Evolutionary conservation across 176 grass and related monocot genomes (phyloP), one percentile per base, ranked within the genome.

Genomic region (Bonia amplexicaulis): DNA sequence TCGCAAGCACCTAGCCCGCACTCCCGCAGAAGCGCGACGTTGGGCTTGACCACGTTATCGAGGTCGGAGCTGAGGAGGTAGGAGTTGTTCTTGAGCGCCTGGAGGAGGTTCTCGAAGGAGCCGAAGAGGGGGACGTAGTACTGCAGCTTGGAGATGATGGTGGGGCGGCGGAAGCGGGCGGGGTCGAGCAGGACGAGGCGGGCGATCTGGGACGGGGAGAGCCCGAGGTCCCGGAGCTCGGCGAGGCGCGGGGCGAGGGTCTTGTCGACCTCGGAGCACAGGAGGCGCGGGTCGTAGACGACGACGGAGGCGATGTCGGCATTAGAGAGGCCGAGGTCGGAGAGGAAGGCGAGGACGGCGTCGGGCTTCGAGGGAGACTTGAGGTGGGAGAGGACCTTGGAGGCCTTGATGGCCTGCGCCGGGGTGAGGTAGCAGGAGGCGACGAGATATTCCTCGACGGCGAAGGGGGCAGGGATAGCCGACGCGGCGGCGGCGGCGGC

Each of bases 361-460:
- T 96, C 91, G 67, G 89, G 80, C 26, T 81, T 91, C 14, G 85
- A 59, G 42, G 87, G 86, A 20, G 82, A 93, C 31, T 85, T 81
- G 84, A 95, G 91, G 81, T 80, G 83, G 23, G 84, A 82, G 45
- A 96, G 49, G 22, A 58, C 9, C 62, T 69, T 88, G 26, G 89
- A 76, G 35, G 81, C 82, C 79, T 85, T 75, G 29, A 66, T 16
- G 12, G 84, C 76, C 85, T 89, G 77, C 35, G 44, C 48, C 2
- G 81, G 54, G 69, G 89, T 79, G 58, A 91, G 82, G 67, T 88
- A 57, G 55, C 91, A 90, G n/a, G 85, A 76, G 5, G 89, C 23
- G 12, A 89, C 66, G 55, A 92, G 91, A 45, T 89, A 83, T 15
- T 88, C 87, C 51, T 79, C 31, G 27, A 89, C 82, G 62, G 81